These are phyloP conservation scores for Naematelia encephala DNA, from an alignment of 768 basidiomycete species.

Conservation along the genomic window DNA sequence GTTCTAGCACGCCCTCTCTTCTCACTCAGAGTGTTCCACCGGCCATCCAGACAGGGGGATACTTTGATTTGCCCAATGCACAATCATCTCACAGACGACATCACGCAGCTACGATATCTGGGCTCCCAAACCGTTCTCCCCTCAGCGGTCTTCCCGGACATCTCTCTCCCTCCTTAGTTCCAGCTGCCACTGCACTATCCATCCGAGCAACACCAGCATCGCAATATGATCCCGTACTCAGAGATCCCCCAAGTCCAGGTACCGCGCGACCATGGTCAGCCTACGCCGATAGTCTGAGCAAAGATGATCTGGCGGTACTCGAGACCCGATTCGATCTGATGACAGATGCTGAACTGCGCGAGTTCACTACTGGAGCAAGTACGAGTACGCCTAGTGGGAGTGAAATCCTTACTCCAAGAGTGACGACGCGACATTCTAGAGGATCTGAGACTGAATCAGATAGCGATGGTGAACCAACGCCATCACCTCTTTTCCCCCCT, in stretches of 20 bases:
- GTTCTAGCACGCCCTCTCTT: neutral
- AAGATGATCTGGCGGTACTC: constrained; percentile 28
- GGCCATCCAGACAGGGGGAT: neutral
- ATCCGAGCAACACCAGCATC: neutral
- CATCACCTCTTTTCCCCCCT: constrained; percentile 35
- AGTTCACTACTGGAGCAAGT: neutral
- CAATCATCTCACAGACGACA: neutral
- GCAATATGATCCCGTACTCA: neutral
- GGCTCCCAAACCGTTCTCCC: neutral
- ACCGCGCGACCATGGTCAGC: neutral
- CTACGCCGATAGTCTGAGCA: constrained; percentile 20
- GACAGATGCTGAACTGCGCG: constrained; percentile 26
- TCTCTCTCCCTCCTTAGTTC: neutral
- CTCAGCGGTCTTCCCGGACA: neutral
- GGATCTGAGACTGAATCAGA: too few relatives aligned
- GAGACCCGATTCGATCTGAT: constrained; percentile 34
- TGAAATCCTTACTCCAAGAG: neutral
- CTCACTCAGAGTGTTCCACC: neutral
- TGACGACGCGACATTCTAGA: neutral
- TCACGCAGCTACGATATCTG: neutral
- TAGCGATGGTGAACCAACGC: neutral
- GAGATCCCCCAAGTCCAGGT: neutral
- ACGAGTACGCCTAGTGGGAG: neutral
- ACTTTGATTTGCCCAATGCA: neutral
- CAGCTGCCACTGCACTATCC: neutral